Evolutionary conservation across 257 asterid genomes (phyloP), one percentile per base, ranked within the genome.

Genomic region (Lithospermum erythrorhizon): DNA sequence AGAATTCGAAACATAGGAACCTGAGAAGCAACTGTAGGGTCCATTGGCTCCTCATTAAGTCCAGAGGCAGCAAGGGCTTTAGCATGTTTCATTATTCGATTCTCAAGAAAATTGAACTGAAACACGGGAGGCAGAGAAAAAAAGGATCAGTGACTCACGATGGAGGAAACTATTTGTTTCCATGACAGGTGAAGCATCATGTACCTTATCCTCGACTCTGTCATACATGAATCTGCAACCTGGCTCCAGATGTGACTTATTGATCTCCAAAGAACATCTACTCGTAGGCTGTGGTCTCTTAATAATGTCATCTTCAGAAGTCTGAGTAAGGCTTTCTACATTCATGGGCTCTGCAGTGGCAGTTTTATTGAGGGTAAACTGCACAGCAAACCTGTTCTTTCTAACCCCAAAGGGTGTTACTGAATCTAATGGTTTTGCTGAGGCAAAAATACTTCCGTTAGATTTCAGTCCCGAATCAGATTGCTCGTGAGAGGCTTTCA

Each of bases 201-300:
- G 54, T 81, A 93, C 98, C 98, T 89, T 93, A 75, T 84, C 90
- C 76, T 93, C 97, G 30, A 76, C 78, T 74, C 91, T 86, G 74
- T 89, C 97, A 81, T 86, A 80, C 97, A 93, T 86, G 87, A 86
- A 89, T 80, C 87, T 82, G 81, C 98, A 93, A 68, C 94, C 96
- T 65, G 81, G 84, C 73, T 83, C 74, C 7, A 80, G 97, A 53
- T 78, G 81, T 63, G 95, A 74, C 60, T 68, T 70, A 66, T 53
- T 65, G 24, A 81, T 74, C 8, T 24, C 61, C 76, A 93, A 70
- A 58, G 95, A 75, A 74, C 95, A 82, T 53, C 75, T 78, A 72
- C 79, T 72, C 68, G 76, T 71, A 21, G 91, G 94, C 63, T 76
- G 95, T 63, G 79, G 74, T 73, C 95, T 89, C 81, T 78, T 84